phyloP scores from a whole-genome alignment of 1,284 basidiomycete genomes.

The Tetrapyrgos nigripes region DNA sequence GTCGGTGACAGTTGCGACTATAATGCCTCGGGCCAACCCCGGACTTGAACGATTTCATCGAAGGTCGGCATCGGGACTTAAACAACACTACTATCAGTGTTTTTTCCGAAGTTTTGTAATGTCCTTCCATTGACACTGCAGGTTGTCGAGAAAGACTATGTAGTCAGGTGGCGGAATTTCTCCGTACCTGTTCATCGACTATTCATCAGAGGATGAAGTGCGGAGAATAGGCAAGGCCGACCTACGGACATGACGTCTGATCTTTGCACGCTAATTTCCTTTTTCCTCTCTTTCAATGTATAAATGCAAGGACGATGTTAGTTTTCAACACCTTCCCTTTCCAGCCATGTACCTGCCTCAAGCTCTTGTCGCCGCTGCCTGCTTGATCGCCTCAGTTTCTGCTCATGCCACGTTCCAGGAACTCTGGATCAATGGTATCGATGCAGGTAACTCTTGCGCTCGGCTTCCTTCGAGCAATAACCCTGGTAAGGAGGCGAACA shows the following conservation, averaged over 20 bases:
- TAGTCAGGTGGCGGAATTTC: background rate
- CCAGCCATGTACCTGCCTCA: background rate
- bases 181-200: background rate
- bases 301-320: background rate
- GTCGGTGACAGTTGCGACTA: background rate
- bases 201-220: background rate
- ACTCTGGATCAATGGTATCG: slow-evolving; percentile 57
- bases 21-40: background rate
- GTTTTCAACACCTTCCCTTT: background rate
- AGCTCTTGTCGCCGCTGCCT: slow-evolving; percentile 37
- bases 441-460: slow-evolving; percentile 53
- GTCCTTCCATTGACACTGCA: too few species aligned
- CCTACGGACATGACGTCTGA: background rate
- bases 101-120: too few species aligned
- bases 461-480: slow-evolving; percentile 51
- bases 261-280: too few species aligned
- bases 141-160: too few species aligned
- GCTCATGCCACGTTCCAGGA: slow-evolving; percentile 62
- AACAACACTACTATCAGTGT: too few species aligned
- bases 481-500: slow-evolving; percentile 49
- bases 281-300: background rate
- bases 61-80: too few species aligned
- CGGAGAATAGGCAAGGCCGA: background rate
- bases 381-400: slow-evolving; percentile 41
- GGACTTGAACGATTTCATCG: background rate